Base-by-base conservation (phyloP, 2,329 filamentous ascomycete genomes). In the Colletotrichum sansevieriae region DNA sequence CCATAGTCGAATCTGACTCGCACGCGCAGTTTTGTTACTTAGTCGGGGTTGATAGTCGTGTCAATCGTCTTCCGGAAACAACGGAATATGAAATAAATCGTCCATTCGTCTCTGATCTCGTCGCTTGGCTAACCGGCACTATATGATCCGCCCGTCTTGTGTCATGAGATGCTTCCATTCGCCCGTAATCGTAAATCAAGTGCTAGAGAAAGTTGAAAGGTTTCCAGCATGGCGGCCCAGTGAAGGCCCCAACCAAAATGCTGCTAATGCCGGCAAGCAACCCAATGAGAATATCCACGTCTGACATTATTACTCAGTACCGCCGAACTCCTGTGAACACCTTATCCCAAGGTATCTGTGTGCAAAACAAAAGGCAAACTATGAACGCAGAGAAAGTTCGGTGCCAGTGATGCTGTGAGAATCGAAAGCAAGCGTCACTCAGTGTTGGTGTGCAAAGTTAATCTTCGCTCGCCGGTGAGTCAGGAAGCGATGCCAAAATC, bases 341-440 rank as follows among this genome's bases (percentile, higher is more conserved):
- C 65, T 37, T 60, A 25, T 44, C 49, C 62, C 35, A 55, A 68
- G 65, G 55, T 68, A 68, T 68, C 55, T 68, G 62, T 61, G 35
- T 46, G 55, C 39, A 39, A 47, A 35, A 65, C 15, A 35, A 52
- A 44, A 47, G 22, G 22, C 25, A 55, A 63, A 29, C 22, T 62
- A 47, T 55, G 18, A 29, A 56, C 18, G 49, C 51, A 46, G 56
- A 25, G 37, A 47, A 56, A 68, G 11, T 18, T 59, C 29, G 55
- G 56, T 54, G 52, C 54, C 46, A 39, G 52, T 56, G 56, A 68
- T 65, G 65, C 55, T 25, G 22, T 55, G 43, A 49, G 13, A 44
- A 49, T 55, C 41, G 20, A 65, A 59, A 10, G 41, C 39, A 59
- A 47, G 39, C 61, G 29, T 37, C 43, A 43, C 39, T 35, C 47